A percentile compares a stretch with the other conserved stretches of the same genome.
phyloP scores from a whole-genome alignment of 495 filamentous ascomycete genomes.

The Podospora bellae-mahoneyi region DNA sequence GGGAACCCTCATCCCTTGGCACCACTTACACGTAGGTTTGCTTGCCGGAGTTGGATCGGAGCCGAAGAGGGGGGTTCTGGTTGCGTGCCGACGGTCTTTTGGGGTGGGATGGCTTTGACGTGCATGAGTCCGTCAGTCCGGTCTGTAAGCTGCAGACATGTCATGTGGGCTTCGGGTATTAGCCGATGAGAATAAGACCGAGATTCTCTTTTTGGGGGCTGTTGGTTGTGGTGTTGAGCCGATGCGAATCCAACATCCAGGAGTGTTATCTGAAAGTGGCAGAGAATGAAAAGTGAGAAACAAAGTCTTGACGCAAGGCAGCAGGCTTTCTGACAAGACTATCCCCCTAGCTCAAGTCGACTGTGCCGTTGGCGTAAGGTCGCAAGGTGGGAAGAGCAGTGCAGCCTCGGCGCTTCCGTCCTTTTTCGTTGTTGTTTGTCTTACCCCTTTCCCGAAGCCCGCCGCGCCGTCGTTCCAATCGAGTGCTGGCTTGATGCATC shows the following conservation, averaged over 20 bases:
- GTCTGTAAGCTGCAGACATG: neutral
- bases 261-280: neutral
- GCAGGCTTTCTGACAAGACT: neutral
- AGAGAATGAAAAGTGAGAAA: neutral
- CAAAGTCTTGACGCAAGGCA: neutral
- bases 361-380: neutral
- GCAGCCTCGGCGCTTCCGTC: neutral
- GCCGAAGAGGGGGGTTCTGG: neutral
- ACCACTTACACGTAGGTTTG: neutral
- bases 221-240: neutral
- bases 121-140: neutral
- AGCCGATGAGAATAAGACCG: neutral
- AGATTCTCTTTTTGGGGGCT: neutral
- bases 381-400: neutral
- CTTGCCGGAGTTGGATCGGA: neutral
- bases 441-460: neutral
- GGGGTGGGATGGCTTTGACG: neutral
- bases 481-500: neutral
- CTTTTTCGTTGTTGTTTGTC: no score
- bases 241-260: neutral
- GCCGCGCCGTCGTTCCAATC: slow-evolving; percentile 7
- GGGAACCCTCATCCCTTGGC: neutral
- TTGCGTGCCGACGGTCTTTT: neutral
- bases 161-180: neutral
- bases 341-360: neutral